Base-by-base conservation (phyloP, 2,329 filamentous ascomycete genomes). In the Calycina marina region DNA sequence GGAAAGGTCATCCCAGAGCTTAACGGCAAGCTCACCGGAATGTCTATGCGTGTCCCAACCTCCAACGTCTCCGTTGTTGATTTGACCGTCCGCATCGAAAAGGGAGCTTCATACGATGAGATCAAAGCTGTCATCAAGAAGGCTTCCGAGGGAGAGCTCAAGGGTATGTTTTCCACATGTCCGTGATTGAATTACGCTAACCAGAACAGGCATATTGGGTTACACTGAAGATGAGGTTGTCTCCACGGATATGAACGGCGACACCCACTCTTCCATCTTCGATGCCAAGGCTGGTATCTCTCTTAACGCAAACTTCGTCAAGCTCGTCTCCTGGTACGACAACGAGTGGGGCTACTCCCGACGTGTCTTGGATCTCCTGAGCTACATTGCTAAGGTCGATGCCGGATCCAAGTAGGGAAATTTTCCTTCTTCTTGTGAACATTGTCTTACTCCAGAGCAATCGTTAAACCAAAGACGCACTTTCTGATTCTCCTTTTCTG, bases 331-430 rank as follows among this genome's bases (percentile, higher is more conserved):
- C 54, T 96, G 88, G 90, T 93, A 93, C 67, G 85, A 93, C 73
- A 96, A 96, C 73, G 88, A 96, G 76, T 94, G 86, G 85, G 90
- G 86, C 57, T 96, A 98, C 80, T 92, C 82, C 62, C 86, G 86
- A 69, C 90, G 81, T 75, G 81, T 86, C 54, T 67, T 86, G 50
- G 81, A 90, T 65, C 79, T 90, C 53, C 58, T 73, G 58, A 67
- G 69, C 63, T 79, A 85, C 69, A 71, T 86, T 53, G 67, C 79
- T 62, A 81, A 82, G 70, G 76, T 78, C 45, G 81, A 86, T 54
- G 69, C 56, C 35, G 45, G 38, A 36, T 32, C 40, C 40, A 45
- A 54, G 48, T 52, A 52, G 45, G 47, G 36, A 26, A 29, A 17
- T 44, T 45, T 39, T 30, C 34, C 26, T 31, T 41, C 31, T 37